Conservation (phyloP, 495 filamentous ascomycete genomes). For the Trichoderma virens region DNA sequence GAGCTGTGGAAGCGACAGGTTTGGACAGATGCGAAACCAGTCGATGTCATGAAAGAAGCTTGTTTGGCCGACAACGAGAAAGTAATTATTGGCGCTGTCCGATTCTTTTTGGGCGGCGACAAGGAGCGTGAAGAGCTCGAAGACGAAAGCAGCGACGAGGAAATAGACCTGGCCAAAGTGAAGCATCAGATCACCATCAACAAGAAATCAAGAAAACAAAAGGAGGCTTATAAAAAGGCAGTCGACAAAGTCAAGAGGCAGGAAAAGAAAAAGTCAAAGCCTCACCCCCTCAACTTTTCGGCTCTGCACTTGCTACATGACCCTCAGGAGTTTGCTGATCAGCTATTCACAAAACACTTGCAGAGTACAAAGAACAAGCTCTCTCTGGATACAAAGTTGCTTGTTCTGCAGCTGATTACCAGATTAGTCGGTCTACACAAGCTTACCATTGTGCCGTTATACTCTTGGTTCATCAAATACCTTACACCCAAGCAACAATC, state of each 20-base stretch:
- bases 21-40: constrained; percentile 59
- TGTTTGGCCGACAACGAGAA: constrained; percentile 78
- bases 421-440: constrained; percentile 90
- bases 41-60: constrained; percentile 92
- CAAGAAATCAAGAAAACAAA: constrained; percentile 89
- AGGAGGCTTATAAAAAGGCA: constrained; percentile 69
- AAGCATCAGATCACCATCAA: constrained; percentile 84
- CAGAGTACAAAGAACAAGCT: constrained; percentile 80
- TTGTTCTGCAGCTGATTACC: constrained; percentile 81
- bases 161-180: constrained; percentile 68
- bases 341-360: constrained; percentile 82
- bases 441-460: constrained; percentile 53
- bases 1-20: constrained; percentile 36
- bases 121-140: constrained; percentile 87
- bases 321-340: constrained; percentile 89
- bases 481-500: constrained; percentile 85
- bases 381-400: constrained; percentile 81
- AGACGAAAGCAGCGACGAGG: constrained; percentile 80
- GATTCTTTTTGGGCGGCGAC: constrained; percentile 94
- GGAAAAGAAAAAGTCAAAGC: constrained; percentile 79
- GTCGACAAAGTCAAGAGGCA: constrained; percentile 63
- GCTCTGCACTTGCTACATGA: constrained; percentile 91
- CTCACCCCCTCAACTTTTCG: constrained; percentile 89
- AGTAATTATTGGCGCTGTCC: constrained; percentile 74
- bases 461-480: constrained; percentile 79